phyloP scores from a whole-genome alignment of 495 filamentous ascomycete genomes.

The Amniculicola lignicola region DNA sequence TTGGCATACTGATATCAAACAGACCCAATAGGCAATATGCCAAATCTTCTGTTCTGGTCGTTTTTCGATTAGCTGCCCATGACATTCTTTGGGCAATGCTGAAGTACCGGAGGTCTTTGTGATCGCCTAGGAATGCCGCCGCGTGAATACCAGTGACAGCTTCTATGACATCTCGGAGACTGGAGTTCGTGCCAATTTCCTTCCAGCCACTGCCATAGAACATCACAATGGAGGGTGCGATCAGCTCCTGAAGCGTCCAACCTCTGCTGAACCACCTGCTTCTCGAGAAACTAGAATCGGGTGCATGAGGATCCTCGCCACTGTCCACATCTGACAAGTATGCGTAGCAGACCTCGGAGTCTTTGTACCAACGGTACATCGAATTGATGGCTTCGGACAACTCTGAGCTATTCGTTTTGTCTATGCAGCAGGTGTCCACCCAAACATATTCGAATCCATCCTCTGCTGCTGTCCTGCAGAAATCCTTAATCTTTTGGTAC shows the following conservation, averaged over 20 bases:
- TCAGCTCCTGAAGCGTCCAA: conserved; percentile 30
- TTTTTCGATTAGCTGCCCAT: too few species aligned
- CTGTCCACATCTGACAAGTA: conserved; percentile 4
- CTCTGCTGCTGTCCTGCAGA: conserved; percentile 21
- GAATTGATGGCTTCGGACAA: conserved; percentile 43
- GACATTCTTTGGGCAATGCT: too few species aligned
- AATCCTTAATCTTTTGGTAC: conserved; percentile 6
- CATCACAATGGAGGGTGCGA: neutral
- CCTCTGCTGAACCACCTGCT: conserved; percentile 20
- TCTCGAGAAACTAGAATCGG: neutral
- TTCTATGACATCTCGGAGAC: too few species aligned
- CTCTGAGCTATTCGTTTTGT: conserved; percentile 40
- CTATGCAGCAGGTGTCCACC: conserved; percentile 49
- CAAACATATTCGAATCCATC: conserved; percentile 38
- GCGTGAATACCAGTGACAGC: too few species aligned
- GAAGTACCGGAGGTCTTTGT: too few species aligned
- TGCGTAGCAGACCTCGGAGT: conserved; percentile 12
- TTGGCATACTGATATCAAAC: too few species aligned
- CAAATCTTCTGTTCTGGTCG: too few species aligned
- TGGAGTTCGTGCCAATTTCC: conserved; percentile 2
- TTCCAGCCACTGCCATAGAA: conserved; percentile 13
- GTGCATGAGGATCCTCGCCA: neutral
- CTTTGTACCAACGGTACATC: conserved; percentile 38
- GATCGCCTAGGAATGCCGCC: too few species aligned
- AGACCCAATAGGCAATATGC: too few species aligned